Evolutionary conservation across 1,284 basidiomycete species (phyloP), one percentile per base, ranked within the genome.

Genomic region (Pascua sp.): DNA sequence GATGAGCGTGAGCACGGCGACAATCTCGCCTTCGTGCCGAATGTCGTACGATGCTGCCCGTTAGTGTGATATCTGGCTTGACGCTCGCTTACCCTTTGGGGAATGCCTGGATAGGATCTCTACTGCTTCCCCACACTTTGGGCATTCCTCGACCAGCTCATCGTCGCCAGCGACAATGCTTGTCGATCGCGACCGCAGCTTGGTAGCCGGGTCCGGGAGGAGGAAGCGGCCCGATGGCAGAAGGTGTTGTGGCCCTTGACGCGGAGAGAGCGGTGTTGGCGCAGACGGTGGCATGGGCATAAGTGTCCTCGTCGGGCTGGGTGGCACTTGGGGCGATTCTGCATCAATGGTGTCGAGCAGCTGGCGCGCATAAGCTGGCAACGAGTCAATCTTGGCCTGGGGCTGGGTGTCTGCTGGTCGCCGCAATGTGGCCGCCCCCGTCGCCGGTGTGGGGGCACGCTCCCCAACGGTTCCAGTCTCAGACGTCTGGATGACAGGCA

Each of bases 61-160:
- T 53, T 40, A 58, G 59, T 11, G 2, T 1, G 13, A 2, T 11
- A n/a, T 11, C 73, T 32, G 24, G 24, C 7, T 32, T 32, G 24
- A 32, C 7, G 24, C 24, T 7, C 24, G 24, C 82, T 55, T 55
- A 90, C 90, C 83, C 81, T 95, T 96, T 72, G 86, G 87, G 1
- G 90, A 87, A 69, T 90, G 90, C 43, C 92, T 80, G 13, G 91
- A 92, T 45, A 95, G 78, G 47, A 95, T 86, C 78, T 96, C 92
- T 1, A 97, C 90, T 0, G 91, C 91, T 67, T 93, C 88, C 55
- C 90, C 82, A 73, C 92, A 96, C 10, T 49, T 45, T 49, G 56
- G 60, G 12, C 24, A 11, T 4, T 82, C 83, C 59, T 85, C 71
- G 70, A 77, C 73, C 54, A 77, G 56, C 56, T 73, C 71, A 44